phyloP scores from a whole-genome alignment of 2,329 filamentous ascomycete species.

The Lachnellula subtilissima region DNA sequence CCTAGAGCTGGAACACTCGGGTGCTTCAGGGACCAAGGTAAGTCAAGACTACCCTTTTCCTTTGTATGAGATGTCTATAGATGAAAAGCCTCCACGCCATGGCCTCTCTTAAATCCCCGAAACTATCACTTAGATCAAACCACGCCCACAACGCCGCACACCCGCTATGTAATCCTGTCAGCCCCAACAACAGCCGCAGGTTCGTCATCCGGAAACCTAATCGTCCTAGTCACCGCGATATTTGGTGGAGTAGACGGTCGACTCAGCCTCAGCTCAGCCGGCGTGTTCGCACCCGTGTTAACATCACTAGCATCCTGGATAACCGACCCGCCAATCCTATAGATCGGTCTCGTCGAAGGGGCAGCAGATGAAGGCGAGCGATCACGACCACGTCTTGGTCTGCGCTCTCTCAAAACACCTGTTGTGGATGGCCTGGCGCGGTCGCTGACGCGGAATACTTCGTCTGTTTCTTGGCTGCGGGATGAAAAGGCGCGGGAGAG shows the following conservation, averaged over 20 bases:
- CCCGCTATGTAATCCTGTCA: not conserved
- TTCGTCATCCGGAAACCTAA: conserved; percentile 42
- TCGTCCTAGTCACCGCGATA: conserved; percentile 31
- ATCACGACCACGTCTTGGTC: not conserved
- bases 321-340: conserved; percentile 37
- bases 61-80: not conserved
- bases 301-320: conserved; percentile 10
- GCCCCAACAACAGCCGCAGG: not conserved
- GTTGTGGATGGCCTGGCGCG: conserved; percentile 4
- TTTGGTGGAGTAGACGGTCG: conserved; percentile 14
- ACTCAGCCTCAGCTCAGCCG: not conserved
- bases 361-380: conserved; percentile 8
- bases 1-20: not conserved
- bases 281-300: not conserved
- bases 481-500: conserved; percentile 41
- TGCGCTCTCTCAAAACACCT: conserved; percentile 20
- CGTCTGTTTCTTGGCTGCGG: conserved; percentile 14
- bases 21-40: not conserved
- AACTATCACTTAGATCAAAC: not conserved
- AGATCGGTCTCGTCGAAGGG: conserved; percentile 30
- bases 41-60: not conserved
- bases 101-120: not conserved
- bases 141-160: not conserved
- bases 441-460: conserved; percentile 14
- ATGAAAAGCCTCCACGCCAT: not conserved